Evolutionary conservation across 225 moss, liverwort and hornwort genomes (phyloP), one percentile per base, ranked within the genome.

Genomic region (Lunularia cruciata): DNA sequence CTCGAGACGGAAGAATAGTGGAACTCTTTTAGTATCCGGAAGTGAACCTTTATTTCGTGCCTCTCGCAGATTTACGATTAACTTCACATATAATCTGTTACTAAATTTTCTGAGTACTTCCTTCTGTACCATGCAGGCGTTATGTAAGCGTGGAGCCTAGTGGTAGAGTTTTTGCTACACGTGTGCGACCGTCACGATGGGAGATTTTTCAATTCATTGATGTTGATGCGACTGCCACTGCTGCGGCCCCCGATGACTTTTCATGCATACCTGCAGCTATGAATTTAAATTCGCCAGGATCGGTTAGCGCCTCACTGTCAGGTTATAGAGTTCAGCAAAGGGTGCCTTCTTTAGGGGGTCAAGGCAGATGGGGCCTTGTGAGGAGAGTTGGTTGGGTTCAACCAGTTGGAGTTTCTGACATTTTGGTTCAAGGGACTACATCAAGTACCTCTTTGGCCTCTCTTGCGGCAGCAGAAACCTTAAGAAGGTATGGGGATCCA

Each of bases 171-270:
- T 59, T 58, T 26, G 67, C 74, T 31, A 68, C 47, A 40, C 56
- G 74, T 16, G 19, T 67, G 35, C 57, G 66, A 16, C 66, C 67
- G 8, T 67, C 74, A 26, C 67, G 74, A 8, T 75, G 74, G 74
- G 74, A 75, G 40, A 68, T 75, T 11, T 75, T 75, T 46, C 74
- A 75, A 14, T 67, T 75, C 18, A 47, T 75, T 47, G 74, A 75
- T 57, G 57, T 75, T 16, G 74, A 75, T 68, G 74, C 74, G 7
- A 51, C 74, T 20, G 74, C 74, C 14, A 30, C 67, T 20, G 59
- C 56, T 20, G 67, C 67, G 7, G 67, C 67, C 39, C 67, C 66
- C 14, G 39, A 75, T 19, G 67, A 75, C 1, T 75, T 75, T 56
- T 53, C 63, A 27, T 75, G 74, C 58, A 14, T 75, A 60, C 67